phyloP scores from a whole-genome alignment of 2,329 filamentous ascomycete genomes.

The Aspergillus ibericus region DNA sequence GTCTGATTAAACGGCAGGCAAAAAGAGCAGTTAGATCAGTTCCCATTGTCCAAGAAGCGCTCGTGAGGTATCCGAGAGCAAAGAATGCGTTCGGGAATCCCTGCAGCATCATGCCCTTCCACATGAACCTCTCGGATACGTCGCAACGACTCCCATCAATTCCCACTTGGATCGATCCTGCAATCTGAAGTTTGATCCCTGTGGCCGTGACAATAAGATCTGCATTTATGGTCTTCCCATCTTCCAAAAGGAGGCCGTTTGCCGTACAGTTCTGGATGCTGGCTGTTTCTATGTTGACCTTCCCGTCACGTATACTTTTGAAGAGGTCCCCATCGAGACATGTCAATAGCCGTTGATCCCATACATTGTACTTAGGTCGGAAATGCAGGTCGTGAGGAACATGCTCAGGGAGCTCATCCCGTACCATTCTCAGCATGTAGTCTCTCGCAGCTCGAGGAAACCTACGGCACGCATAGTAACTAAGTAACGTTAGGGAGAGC shows the following conservation, averaged over 20 bases:
- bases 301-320: slow-evolving; percentile 40
- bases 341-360: slow-evolving; percentile 71
- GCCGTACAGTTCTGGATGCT: slow-evolving; percentile 48
- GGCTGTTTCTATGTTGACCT: slow-evolving; percentile 37
- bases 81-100: slow-evolving; percentile 35
- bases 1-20: slow-evolving; percentile 27
- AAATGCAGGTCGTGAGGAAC: slow-evolving; percentile 60
- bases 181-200: slow-evolving; percentile 32
- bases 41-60: slow-evolving; percentile 37
- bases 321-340: slow-evolving; percentile 59
- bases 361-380: slow-evolving; percentile 60
- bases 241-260: slow-evolving; percentile 47
- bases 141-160: slow-evolving; percentile 27
- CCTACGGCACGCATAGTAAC: slow-evolving; percentile 49
- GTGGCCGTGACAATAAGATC: slow-evolving; percentile 40
- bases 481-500: slow-evolving; percentile 47
- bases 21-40: slow-evolving; percentile 30
- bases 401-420: slow-evolving; percentile 51
- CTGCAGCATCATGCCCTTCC: slow-evolving; percentile 35
- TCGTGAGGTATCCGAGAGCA: slow-evolving; percentile 33
- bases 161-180: slow-evolving; percentile 21
- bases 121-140: slow-evolving; percentile 28
- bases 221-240: slow-evolving; percentile 31
- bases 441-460: slow-evolving; percentile 52
- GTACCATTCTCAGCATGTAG: slow-evolving; percentile 46